These are phyloP conservation scores for Pharus latifolius DNA, from an alignment of 176 grass and related monocot species.

Conservation along the genomic window DNA sequence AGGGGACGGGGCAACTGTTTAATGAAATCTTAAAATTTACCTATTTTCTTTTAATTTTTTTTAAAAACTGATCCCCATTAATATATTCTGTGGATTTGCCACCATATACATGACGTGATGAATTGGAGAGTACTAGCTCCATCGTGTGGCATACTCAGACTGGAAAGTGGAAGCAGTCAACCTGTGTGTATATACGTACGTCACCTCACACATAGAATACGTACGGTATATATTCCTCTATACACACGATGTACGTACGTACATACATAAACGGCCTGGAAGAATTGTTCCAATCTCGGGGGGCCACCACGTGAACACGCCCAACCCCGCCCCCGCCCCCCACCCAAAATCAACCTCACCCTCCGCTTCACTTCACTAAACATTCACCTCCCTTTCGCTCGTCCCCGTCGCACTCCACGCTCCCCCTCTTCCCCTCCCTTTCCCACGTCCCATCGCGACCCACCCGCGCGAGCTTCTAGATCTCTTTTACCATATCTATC, in stretches of 20 bases:
- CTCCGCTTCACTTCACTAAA: conserved; percentile 25
- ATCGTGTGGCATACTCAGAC: too few species aligned
- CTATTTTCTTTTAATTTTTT: too few species aligned
- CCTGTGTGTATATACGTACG: too few species aligned
- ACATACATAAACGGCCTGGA: neutral
- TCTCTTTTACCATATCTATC: conserved; percentile 15
- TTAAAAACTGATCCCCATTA: too few species aligned
- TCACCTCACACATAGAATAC: neutral
- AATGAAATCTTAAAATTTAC: too few species aligned
- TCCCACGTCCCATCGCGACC: conserved; percentile 40
- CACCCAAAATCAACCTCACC: conserved; percentile 21
- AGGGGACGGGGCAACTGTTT: too few species aligned
- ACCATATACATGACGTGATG: too few species aligned
- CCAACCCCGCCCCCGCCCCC: neutral
- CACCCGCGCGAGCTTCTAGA: neutral
- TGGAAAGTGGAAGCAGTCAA: too few species aligned
- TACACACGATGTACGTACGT: neutral
- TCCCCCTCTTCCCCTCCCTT: conserved; percentile 34
- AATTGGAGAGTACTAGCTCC: too few species aligned
- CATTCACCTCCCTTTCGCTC: conserved; percentile 29
- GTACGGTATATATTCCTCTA: neutral
- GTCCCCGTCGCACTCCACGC: conserved; percentile 41
- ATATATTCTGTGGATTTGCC: too few species aligned
- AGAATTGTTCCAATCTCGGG: neutral
- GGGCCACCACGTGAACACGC: conserved; percentile 37